phyloP scores from a whole-genome alignment of 1,139 yeast species.

The Torulaspora pretoriensis region DNA sequence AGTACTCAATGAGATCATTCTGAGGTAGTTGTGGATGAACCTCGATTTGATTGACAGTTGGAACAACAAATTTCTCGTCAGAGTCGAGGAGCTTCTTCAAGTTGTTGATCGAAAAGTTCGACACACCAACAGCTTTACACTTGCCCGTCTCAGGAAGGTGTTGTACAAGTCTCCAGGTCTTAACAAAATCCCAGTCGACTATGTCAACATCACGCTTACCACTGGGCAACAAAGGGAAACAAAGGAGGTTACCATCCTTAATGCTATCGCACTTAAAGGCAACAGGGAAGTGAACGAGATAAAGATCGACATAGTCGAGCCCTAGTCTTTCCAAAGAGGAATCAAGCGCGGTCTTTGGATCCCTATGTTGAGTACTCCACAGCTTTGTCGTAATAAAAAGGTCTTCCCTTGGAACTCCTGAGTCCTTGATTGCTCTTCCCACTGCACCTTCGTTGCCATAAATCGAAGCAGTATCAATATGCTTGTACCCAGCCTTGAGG shows the following conservation, averaged over 20 bases:
- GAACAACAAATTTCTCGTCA: slow-evolving; percentile 50
- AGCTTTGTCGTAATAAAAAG: slow-evolving; percentile 77
- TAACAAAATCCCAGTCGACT: slow-evolving; percentile 50
- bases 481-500: slow-evolving; percentile 64
- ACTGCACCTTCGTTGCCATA: slow-evolving; percentile 65
- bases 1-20: slow-evolving; percentile 53
- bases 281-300: slow-evolving; percentile 84
- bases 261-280: slow-evolving; percentile 46
- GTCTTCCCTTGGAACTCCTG: slow-evolving; percentile 65
- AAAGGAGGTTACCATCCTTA: slow-evolving; percentile 37
- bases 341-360: slow-evolving; percentile 57
- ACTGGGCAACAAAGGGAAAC: slow-evolving; percentile 42
- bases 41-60: slow-evolving; percentile 73
- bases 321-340: slow-evolving; percentile 61
- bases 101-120: slow-evolving; percentile 60
- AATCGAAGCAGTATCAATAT: slow-evolving; percentile 72
- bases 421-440: slow-evolving; percentile 62
- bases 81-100: slow-evolving; percentile 50
- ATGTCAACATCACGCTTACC: slow-evolving; percentile 43
- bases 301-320: slow-evolving; percentile 77
- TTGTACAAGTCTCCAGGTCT: slow-evolving; percentile 71
- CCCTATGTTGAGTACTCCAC: slow-evolving; percentile 63
- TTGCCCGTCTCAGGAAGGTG: slow-evolving; percentile 54
- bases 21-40: slow-evolving; percentile 75
- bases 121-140: slow-evolving; percentile 70